Evolutionary conservation across 75 land plant genomes (phyloP).

Genomic region (Pinus albicaulis): DNA sequence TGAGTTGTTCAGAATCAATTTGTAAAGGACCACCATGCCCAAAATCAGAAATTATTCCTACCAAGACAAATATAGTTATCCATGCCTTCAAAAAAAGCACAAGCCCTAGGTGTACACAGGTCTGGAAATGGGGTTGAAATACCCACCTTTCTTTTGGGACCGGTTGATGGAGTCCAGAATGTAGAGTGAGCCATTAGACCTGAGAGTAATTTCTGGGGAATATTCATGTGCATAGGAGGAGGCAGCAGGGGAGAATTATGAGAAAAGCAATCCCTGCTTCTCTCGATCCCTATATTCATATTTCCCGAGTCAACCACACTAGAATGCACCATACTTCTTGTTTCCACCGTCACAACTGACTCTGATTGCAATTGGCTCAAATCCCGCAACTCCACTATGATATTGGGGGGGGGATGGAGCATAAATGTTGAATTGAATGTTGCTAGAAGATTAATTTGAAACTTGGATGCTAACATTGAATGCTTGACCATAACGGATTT

Average conservation of each 20-base stretch:
- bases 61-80: neutral
- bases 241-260: neutral
- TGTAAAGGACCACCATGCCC: neutral
- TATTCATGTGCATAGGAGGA: neutral
- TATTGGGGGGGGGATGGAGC: too few species aligned
- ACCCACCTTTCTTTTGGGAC: constrained; percentile 7
- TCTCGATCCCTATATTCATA: neutral
- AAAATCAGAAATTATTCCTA: neutral
- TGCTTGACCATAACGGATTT: too few species aligned
- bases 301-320: too few species aligned
- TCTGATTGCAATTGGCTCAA: neutral
- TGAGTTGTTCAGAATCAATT: neutral
- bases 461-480: too few species aligned
- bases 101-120: too few species aligned
- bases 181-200: constrained; percentile 32
- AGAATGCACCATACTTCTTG: neutral
- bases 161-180: constrained; percentile 19
- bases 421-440: too few species aligned
- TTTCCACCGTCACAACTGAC: neutral
- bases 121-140: neutral
- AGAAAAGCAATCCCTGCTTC: neutral
- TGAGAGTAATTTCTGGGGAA: constrained; percentile 20
- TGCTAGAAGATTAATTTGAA: too few species aligned
- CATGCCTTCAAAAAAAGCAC: too few species aligned
- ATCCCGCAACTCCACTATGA: too few species aligned